These are phyloP conservation scores for Phytophthora palmivora DNA, from an alignment of 352 stramenopile genomes.

Conservation along the genomic window DNA sequence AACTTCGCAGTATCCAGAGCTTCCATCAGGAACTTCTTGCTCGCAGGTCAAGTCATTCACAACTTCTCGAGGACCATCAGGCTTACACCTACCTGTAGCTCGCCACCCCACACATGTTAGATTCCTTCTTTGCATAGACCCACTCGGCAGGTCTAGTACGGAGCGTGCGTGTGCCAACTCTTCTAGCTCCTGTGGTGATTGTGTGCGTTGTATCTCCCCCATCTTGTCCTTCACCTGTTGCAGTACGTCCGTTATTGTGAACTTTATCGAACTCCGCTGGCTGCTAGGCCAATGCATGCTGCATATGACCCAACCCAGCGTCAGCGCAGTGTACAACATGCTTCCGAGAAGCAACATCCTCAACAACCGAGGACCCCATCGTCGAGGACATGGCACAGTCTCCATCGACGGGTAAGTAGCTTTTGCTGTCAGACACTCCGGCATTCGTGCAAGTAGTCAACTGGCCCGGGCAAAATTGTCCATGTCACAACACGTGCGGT, in stretches of 20 bases:
- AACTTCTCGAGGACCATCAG: conserved; percentile 38
- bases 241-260: conserved; percentile 12
- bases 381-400: conserved; percentile 5
- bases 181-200: conserved; percentile 18
- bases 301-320: conserved; percentile 16
- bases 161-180: conserved; percentile 14
- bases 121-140: conserved; percentile 18
- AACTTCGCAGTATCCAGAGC: conserved; percentile 70
- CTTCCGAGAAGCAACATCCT: conserved; percentile 22
- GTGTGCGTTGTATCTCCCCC: conserved; percentile 24
- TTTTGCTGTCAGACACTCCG: conserved; percentile 12
- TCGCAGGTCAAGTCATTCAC: conserved; percentile 44
- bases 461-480: conserved; percentile 3
- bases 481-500: conserved; percentile 11
- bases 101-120: conserved; percentile 57
- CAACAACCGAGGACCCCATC: too few species aligned
- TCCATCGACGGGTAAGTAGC: conserved; percentile 4
- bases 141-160: conserved; percentile 22
- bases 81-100: conserved; percentile 48
- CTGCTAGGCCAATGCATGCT: conserved; percentile 22
- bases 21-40: conserved; percentile 30
- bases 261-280: conserved; percentile 10
- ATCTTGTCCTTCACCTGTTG: conserved; percentile 20
- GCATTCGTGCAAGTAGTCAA: conserved; percentile 7
- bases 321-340: conserved; percentile 20